Evolutionary conservation across 306 rosid species (phyloP), one percentile per base, ranked within the genome.

Genomic region (Comarum palustre): DNA sequence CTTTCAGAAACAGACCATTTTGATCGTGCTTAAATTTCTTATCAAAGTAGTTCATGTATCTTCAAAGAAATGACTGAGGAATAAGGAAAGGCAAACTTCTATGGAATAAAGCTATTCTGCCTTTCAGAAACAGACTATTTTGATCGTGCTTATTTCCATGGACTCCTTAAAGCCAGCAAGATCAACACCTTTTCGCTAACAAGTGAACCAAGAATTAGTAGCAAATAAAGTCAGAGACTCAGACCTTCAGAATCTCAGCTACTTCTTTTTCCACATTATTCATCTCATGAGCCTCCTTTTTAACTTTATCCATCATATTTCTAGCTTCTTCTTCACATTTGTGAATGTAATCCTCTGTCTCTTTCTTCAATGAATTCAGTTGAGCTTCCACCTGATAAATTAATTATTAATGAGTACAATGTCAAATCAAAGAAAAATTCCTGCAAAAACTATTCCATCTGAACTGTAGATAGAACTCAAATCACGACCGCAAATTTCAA

Each of bases 191-290:
- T 27, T 0, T 36, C 4, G 29, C 14, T 5, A 6, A 42, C 46
- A 45, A 3, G 19, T 5, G 13, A 29, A 31, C 31, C 34, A 50
- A 27, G 38, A 50, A 6, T 3, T 9, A 22, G 15, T 24, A 19
- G 9, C n/a, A 47, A 41, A 79, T 20, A 14, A 31, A 38, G 41
- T 52, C 32, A 55, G 81, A 13, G 32, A 41, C 41, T 42, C 38
- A 55, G 81, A 93, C 98, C 96, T 90, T 81, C 57, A 86, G 76
- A 86, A 87, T 84, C 48, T 82, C 91, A 2, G 76, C 88, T 15
- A 87, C 96, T 81, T 91, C 97, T 79, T 78, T 77, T 79, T 91
- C 96, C 85, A 88, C 77, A 64, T 61, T 72, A 75, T 82, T 80
- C 75, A 94, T 58, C 64, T 87, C 84, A 71, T 32, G 83, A 68